Conservation (phyloP, 352 stramenopile species). For the Globisporangium splendens region DNA sequence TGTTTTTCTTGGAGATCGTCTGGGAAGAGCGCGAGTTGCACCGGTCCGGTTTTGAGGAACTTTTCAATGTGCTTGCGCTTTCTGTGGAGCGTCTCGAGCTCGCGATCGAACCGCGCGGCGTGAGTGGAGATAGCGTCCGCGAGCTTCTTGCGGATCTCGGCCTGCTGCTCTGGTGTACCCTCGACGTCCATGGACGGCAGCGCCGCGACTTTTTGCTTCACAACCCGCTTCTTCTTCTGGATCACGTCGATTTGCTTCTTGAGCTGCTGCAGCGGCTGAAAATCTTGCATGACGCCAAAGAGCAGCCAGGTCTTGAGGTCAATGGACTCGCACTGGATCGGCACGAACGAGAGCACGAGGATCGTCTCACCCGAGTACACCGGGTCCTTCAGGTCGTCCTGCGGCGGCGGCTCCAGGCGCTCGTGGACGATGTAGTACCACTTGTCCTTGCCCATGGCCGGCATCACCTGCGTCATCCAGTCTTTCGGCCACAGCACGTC, state of each 20-base stretch:
- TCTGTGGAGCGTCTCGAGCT: slow-evolving; percentile 31
- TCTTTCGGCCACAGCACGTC: slow-evolving; percentile 74
- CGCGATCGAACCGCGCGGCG: slow-evolving; percentile 34
- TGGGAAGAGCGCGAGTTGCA: slow-evolving; percentile 35
- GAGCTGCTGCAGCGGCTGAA: slow-evolving; percentile 37
- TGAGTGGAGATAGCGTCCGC: slow-evolving; percentile 37
- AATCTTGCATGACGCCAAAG: slow-evolving; percentile 57
- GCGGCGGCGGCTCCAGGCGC: slow-evolving; percentile 45
- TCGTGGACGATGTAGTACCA: slow-evolving; percentile 79
- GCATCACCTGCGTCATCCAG: slow-evolving; percentile 60
- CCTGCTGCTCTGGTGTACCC: slow-evolving; percentile 39
- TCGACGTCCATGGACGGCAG: slow-evolving; percentile 45
- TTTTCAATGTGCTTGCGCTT: slow-evolving; percentile 34
- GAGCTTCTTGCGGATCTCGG: slow-evolving; percentile 52
- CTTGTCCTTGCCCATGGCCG: slow-evolving; percentile 38
- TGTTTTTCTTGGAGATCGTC: slow-evolving; percentile 18
- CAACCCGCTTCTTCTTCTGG: slow-evolving; percentile 35
- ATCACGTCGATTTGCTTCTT: slow-evolving; percentile 29
- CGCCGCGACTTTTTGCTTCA: slow-evolving; percentile 53
- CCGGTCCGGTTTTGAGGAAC: slow-evolving; percentile 55
- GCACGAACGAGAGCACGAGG: slow-evolving; percentile 54
- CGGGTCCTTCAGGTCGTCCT: slow-evolving; percentile 56
- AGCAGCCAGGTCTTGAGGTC: slow-evolving; percentile 61
- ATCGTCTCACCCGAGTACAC: slow-evolving; percentile 51
- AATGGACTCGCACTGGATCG: slow-evolving; percentile 40